Base-by-base conservation (phyloP, 352 stramenopile species). In the Pythium guiyangense region DNA sequence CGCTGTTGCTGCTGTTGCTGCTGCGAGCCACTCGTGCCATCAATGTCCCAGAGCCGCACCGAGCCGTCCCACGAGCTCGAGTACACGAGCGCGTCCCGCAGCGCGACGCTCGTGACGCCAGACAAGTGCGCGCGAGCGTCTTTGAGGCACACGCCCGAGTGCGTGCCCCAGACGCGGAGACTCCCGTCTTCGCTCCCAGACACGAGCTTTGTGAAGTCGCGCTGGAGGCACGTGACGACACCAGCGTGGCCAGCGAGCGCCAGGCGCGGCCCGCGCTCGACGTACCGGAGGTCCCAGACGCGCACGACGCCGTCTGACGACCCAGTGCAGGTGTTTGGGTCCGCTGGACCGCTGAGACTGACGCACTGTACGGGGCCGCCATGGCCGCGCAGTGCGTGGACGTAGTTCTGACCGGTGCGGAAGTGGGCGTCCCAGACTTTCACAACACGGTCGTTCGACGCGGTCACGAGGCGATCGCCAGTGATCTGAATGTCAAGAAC, bases 351-450 rank as follows among this genome's bases (percentile, higher is more conserved):
- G 37, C 84, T 82, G 2, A 92, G 69, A 46, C 72, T 80, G 15
- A 94, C 63, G 58, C 81, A 90, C 8, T 78, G 72, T 15, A 89
- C 82, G 15, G 84, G 84, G 2, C 79, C 84, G 22, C 70, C 72
- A 58, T 94, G 84, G 20, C 74, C 74, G 26, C 73, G 60, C 1
- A 94, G 59, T 26, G 69, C 78, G 27, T 94, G 84, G 3, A 73
- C 68, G 47, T 72, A 81, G 40, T 76, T 64, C 31, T 72, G 51
- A 52, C 63, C 68, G 46, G 56, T 57, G 42, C 82, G 79, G 64
- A 92, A 91, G 46, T 76, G 49, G 0, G 76, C 81, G 59, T 94
- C 84, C 84, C 84, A 92, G 45, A 94, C 74, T 49, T 92, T 92
- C 2, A 80, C 78, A 4, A 78, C 74, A n/a, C 84, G 79, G 57